Base-by-base conservation (phyloP, 768 basidiomycete genomes). In the Collybia mongolica region DNA sequence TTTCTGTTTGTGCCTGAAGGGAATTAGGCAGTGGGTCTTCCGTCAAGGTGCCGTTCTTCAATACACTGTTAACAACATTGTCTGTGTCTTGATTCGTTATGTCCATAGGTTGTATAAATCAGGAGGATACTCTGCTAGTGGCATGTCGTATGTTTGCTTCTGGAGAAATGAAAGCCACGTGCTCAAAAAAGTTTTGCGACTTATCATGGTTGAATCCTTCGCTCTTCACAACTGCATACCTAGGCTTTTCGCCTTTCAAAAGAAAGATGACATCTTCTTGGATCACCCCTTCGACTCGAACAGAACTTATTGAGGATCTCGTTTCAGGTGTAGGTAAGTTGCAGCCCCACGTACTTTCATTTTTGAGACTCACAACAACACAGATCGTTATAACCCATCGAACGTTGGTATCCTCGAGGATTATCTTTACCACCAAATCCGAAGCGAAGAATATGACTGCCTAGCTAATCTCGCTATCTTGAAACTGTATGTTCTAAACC, bases 301-400 rank as follows among this genome's bases (percentile, higher is more conserved):
- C 92, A 55, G 87, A 90, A 53, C 80, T 90, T 60, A 96, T 98
- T 51, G 91, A 96, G 62, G 86, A 88, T 59, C 82, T 98, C 18
- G 92, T 94, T 20, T 91, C 89, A 19, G 92, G 92, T 39, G 92
- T 94, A 41, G 92, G 91, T 90, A 54, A 56, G 90, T 45, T 40
- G 9, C 26, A 17, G 14, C 42, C 19, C n/a, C n/a, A n/a, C 26
- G 39, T 39, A 6, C 12, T 46, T 24, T 35, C 51, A 15, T 36
- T 44, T 47, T 35, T 45, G 23, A 51, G 44, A 46, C 44, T 24
- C 46, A 44, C 7, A 51, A 48, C 47, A 39, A 42, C 42, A 51
- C 40, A 97, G 96, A 98, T 76, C 88, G 96, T 52, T 98, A 98
- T 71, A 98, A 98, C 72, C 96, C 96, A 38, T 86, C 87, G 46